Conservation (phyloP, 495 filamentous ascomycete genomes). For the Xylaria cubensis region DNA sequence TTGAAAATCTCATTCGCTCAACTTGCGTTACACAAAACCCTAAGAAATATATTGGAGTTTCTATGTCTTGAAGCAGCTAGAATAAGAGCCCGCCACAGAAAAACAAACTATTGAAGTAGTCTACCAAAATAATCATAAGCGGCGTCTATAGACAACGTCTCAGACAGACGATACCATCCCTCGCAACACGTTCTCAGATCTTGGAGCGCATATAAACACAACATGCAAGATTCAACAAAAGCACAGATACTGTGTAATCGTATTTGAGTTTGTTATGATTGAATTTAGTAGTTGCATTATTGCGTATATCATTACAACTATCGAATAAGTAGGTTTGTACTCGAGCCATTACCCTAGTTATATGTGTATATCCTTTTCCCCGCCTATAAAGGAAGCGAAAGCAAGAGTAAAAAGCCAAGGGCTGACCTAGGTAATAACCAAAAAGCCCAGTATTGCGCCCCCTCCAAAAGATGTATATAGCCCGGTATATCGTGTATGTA, state of each 20-base stretch:
- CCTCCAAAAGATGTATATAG: neutral
- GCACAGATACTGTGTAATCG: neutral
- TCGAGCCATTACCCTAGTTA: neutral
- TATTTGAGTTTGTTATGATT: neutral
- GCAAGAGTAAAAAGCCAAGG: neutral
- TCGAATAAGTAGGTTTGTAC: neutral
- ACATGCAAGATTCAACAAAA: neutral
- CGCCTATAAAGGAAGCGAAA: neutral
- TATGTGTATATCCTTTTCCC: neutral
- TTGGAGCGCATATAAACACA: neutral
- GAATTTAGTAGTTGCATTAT: neutral
- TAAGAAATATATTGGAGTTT: neutral
- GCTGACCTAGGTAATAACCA: neutral
- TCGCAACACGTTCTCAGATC: neutral
- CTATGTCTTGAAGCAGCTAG: neutral
- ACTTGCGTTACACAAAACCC: neutral
- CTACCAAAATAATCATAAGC: neutral
- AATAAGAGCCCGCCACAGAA: neutral
- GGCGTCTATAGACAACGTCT: neutral
- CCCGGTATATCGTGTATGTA: neutral
- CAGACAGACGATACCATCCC: neutral
- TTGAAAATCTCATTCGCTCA: neutral
- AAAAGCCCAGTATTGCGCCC: neutral
- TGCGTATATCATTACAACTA: neutral
- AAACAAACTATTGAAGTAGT: neutral